Conservation (phyloP, 2,329 filamentous ascomycete species). For the Colletotrichum agaves region DNA sequence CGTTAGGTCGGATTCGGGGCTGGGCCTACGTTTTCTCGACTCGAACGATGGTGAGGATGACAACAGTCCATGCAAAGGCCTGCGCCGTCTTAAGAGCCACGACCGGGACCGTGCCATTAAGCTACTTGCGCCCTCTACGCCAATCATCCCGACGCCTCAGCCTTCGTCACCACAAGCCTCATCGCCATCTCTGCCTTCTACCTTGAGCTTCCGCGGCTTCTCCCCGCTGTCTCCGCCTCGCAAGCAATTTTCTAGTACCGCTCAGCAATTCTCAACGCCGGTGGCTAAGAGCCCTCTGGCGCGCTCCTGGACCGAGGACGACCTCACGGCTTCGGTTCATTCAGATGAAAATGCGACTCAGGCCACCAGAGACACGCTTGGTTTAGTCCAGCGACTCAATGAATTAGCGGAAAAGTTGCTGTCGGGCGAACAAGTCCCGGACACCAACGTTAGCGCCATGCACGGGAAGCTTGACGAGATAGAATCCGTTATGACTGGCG, state of each 20-base stretch:
- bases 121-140: constrained; percentile 11
- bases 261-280: constrained; percentile 42
- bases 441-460: constrained; percentile 46
- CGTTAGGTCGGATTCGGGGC: constrained; percentile 37
- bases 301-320: constrained; percentile 36
- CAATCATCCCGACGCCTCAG: constrained; percentile 20
- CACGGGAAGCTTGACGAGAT: constrained; percentile 50
- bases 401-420: constrained; percentile 53
- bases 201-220: constrained; percentile 45
- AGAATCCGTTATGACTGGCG: constrained; percentile 44
- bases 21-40: constrained; percentile 37
- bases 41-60: constrained; percentile 36
- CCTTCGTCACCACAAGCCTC: constrained; percentile 40
- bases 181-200: constrained; percentile 40
- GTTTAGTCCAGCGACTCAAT: constrained; percentile 49
- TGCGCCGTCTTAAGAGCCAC: constrained; percentile 29
- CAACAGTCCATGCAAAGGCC: constrained; percentile 35
- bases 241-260: constrained; percentile 43
- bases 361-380: constrained; percentile 54
- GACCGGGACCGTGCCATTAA: constrained; percentile 18
- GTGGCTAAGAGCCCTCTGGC: constrained; percentile 37
- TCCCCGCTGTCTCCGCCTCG: constrained; percentile 47
- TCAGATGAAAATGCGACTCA: constrained; percentile 32
- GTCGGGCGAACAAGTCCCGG: constrained; percentile 47
- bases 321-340: constrained; percentile 35